Evolutionary conservation across 2,329 filamentous ascomycete species (phyloP).

Genomic region (Beauveria australis): DNA sequence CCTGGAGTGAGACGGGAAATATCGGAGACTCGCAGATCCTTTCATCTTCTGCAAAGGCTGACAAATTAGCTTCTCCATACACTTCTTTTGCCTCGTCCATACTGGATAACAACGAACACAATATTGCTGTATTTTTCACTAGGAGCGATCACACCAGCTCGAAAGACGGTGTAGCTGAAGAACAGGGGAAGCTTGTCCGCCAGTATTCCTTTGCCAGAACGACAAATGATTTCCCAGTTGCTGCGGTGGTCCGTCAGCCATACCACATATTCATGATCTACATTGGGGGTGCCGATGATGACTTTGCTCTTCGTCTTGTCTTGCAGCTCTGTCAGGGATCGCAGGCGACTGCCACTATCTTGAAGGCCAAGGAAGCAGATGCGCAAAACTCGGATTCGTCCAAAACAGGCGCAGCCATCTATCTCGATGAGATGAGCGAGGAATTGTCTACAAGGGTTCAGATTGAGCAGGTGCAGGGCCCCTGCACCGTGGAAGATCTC

Average conservation of each 20-base stretch:
- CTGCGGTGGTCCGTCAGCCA: conserved; percentile 56
- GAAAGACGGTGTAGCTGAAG: conserved; percentile 36
- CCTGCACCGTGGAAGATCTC: conserved; percentile 17
- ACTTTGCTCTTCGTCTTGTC: conserved; percentile 68
- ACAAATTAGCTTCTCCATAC: conserved; percentile 45
- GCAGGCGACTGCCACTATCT: conserved; percentile 69
- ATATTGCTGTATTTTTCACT: conserved; percentile 73
- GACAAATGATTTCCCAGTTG: conserved; percentile 45
- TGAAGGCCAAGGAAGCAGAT: conserved; percentile 21
- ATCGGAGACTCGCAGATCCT: conserved; percentile 55
- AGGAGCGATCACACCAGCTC: conserved; percentile 26
- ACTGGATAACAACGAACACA: conserved; percentile 55
- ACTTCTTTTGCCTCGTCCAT: conserved; percentile 64
- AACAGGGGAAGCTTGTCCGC: conserved; percentile 36
- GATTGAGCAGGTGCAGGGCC: conserved; percentile 13
- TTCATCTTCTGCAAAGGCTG: conserved; percentile 21
- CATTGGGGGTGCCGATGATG: conserved; percentile 76
- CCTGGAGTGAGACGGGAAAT: conserved; percentile 79
- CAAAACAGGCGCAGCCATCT: conserved; percentile 11
- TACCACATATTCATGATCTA: conserved; percentile 86
- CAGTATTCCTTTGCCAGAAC: conserved; percentile 50
- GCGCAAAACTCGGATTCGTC: background rate
- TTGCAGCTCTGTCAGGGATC: conserved; percentile 76
- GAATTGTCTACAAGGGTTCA: conserved; percentile 15
- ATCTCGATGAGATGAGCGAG: conserved; percentile 9